Conservation (phyloP, 106 monocot genomes). For the Allium fistulosum region DNA sequence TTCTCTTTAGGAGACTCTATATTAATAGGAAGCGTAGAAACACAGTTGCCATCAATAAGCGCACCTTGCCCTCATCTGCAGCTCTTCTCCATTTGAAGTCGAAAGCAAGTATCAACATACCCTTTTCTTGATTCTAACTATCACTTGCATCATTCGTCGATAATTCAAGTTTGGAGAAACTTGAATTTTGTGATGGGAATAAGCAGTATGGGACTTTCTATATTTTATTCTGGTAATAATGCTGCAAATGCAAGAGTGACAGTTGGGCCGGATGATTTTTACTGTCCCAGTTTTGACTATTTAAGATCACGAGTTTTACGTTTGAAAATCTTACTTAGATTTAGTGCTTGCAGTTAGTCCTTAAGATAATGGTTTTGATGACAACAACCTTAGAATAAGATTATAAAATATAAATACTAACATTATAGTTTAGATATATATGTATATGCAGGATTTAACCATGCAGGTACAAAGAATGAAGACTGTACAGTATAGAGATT, state of each 20-base stretch:
- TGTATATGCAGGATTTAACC: too few species aligned
- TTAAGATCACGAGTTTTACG: conserved; percentile 36
- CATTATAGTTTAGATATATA: too few species aligned
- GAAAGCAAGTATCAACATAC: conserved; percentile 46
- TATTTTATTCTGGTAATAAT: conserved; percentile 48
- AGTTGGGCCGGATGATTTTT: conserved; percentile 68
- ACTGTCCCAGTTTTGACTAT: conserved; percentile 83
- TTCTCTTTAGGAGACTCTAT: conserved; percentile 76
- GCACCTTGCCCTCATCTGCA: conserved; percentile 23
- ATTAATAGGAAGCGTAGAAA: conserved; percentile 60
- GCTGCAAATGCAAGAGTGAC: conserved; percentile 31
- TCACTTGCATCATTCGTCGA: conserved; percentile 39
- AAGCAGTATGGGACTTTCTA: conserved; percentile 70
- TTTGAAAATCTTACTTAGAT: too few species aligned
- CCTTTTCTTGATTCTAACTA: conserved; percentile 45
- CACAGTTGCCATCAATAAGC: conserved; percentile 22
- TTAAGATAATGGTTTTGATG: too few species aligned
- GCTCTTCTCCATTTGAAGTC: conserved; percentile 75
- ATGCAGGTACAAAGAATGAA: too few species aligned
- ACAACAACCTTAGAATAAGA: too few species aligned
- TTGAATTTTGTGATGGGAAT: conserved; percentile 57
- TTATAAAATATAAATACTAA: too few species aligned
- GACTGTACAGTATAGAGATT: too few species aligned
- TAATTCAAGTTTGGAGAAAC: conserved; percentile 95
- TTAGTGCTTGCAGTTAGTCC: too few species aligned